Percentiles rank a stretch among this genome's conserved stretches.
phyloP scores from a whole-genome alignment of 2,329 filamentous ascomycete species.

The Trichoderma aggressivum region DNA sequence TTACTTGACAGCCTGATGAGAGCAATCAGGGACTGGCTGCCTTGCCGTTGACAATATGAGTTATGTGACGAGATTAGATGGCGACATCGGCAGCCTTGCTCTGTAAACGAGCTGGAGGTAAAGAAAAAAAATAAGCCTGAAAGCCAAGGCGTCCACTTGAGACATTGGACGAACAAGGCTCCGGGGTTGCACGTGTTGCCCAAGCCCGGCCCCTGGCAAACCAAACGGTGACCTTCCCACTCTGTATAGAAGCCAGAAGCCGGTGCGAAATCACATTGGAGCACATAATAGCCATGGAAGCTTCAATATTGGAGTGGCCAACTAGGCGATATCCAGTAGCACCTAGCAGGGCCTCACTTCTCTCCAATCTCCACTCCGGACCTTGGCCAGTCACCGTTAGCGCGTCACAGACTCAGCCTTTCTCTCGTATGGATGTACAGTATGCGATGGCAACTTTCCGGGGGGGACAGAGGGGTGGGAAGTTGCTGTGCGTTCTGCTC shows the following conservation, averaged over 20 bases:
- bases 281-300: not conserved
- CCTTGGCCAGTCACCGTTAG: not conserved
- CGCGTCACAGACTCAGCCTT: slow-evolving; percentile 4
- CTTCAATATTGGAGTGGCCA: not conserved
- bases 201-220: not conserved
- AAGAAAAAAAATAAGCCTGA: not conserved
- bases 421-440: not conserved
- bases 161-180: slow-evolving; percentile 4
- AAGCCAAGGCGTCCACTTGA: not conserved
- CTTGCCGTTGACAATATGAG: not conserved
- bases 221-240: slow-evolving; percentile 2
- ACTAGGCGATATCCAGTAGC: not conserved
- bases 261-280: not conserved
- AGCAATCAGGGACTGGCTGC: not conserved
- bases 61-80: too few species aligned
- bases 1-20: not conserved
- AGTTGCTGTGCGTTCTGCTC: not conserved
- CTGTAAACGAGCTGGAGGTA: too few species aligned
- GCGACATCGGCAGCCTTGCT: not conserved
- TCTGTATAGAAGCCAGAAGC: not conserved
- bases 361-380: not conserved
- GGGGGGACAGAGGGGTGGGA: not conserved
- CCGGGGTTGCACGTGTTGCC: not conserved
- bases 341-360: not conserved
- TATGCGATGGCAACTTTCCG: not conserved